Base-by-base conservation (phyloP, 176 grass and related monocot genomes). In the Ananas comosus region DNA sequence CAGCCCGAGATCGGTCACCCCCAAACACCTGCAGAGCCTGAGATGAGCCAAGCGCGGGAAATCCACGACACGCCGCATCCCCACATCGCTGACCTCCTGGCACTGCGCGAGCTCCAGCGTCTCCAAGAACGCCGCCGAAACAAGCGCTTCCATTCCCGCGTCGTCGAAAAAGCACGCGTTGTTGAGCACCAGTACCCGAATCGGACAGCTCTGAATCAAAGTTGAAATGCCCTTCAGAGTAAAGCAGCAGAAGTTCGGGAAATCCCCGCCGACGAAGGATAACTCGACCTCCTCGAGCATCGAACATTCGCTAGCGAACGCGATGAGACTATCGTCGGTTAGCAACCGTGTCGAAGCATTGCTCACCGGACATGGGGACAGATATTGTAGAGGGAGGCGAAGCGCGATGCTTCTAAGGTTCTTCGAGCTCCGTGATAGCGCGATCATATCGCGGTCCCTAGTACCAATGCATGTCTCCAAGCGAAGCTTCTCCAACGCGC, bases 401-500 rank as follows among this genome's bases (percentile, higher is more conserved):
- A 94, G 48, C 19, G 83, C 84, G 65, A 89, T 64, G 12, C 78
- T 80, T 80, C 50, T 87, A 61, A 90, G 82, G 67, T 81, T 88
- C 70, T 18, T 54, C 16, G 86, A 89, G 56, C 27, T 82, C 29
- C 80, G 75, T 73, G 85, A 72, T 71, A 90, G 50, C 16, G 73
- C 51, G 17, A 95, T 82, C 63, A 82, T 74, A 70, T 94, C 83
- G 21, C 50, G 53, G 23, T 90, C 91, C 49, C 70, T 47, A 48
- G 87, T 11, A 52, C 80, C 91, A 50, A 83, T 63, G 16, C 83
- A 94, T 65, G 76, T 82, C 75, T 89, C 91, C 13, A 94, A 72
- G 53, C 22, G 74, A 76, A 89, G 78, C 49, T 81, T 86, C 74
- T 79, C 83, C 67, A 92, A 71, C 53, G 77, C 72, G 33, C 74